Evolutionary conservation across 345 rosid genomes (phyloP), one percentile per base, ranked within the genome.

Genomic region (Raphanus sativus): DNA sequence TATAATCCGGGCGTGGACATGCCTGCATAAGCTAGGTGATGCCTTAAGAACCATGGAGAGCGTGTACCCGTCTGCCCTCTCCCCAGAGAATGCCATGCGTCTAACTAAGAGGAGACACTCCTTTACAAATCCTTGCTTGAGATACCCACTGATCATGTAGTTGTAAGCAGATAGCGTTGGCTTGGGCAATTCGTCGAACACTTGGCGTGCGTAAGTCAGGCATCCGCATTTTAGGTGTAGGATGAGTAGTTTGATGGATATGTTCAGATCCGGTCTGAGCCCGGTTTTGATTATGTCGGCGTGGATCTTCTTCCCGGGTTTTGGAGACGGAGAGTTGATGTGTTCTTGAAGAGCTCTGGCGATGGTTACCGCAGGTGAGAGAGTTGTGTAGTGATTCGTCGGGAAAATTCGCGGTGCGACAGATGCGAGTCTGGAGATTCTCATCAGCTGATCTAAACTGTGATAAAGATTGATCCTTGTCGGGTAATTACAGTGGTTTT

Each of bases 21-120:
- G 76, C 62, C 89, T 82, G 30, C 85, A 86, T 54, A 89, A 63
- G 65, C 74, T 79, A 67, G 90, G 88, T 55, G 48, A 91, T 55
- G 90, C 94, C 87, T 91, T 91, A 28, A 94, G 73, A 78, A 91
- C 75, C 97, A 91, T 94, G 17, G 97, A 94, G 34, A 88, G 82
- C 7, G 97, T 91, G 69, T 77, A 90, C 24, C 89, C 91, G 61
- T 91, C 98, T 54, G 90, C 89, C 77, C 62, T 86, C 82, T 87
- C 91, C 1, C 89, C 90, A 1, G 86, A 83, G 69, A 60, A 75
- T 3, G 79, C 78, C 90, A 94, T 83, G 13, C 75, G 68, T 6
- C 82, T 83, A 8, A 84, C 86, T 50, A 94, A 73, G 48, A 72
- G 26, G 33, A 88, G 71, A n/a, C 84, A 76, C 13, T 87, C 83